Conservation (phyloP, 2,329 filamentous ascomycete species). For the Sclerotinia borealis region DNA sequence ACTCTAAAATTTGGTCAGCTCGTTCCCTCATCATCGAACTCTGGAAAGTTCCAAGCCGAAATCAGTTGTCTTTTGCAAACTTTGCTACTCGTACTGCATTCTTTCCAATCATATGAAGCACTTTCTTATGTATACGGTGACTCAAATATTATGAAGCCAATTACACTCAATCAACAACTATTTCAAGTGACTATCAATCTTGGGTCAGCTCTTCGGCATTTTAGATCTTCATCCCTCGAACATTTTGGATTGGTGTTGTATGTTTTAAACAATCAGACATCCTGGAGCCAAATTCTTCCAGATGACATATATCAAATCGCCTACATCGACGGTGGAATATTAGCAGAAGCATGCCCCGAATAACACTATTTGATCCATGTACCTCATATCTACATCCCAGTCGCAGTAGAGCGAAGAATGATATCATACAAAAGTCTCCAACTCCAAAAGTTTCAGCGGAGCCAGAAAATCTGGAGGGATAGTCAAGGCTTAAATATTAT, state of each 20-base stretch:
- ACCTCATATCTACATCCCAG: too few relatives aligned
- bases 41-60: background rate
- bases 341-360: too few relatives aligned
- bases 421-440: too few relatives aligned
- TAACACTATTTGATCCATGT: too few relatives aligned
- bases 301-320: background rate
- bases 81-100: background rate
- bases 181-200: constrained; percentile 5
- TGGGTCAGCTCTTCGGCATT: background rate
- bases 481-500: too few relatives aligned
- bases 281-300: constrained; percentile 9
- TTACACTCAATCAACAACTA: background rate
- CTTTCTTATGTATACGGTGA: constrained; percentile 13
- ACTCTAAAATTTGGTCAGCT: background rate
- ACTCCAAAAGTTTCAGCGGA: background rate
- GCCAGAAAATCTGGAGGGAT: background rate
- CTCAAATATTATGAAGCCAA: background rate
- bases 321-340: background rate
- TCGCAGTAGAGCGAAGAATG: too few relatives aligned
- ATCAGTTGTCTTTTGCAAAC: constrained; percentile 3
- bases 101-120: constrained; percentile 7
- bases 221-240: background rate
- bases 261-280: constrained; percentile 21
- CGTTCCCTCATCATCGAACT: background rate
- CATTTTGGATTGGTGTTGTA: constrained; percentile 15